These are phyloP conservation scores for Tetrahymena borealis DNA, from an alignment of 73 alveolate genomes.

Conservation along the genomic window DNA sequence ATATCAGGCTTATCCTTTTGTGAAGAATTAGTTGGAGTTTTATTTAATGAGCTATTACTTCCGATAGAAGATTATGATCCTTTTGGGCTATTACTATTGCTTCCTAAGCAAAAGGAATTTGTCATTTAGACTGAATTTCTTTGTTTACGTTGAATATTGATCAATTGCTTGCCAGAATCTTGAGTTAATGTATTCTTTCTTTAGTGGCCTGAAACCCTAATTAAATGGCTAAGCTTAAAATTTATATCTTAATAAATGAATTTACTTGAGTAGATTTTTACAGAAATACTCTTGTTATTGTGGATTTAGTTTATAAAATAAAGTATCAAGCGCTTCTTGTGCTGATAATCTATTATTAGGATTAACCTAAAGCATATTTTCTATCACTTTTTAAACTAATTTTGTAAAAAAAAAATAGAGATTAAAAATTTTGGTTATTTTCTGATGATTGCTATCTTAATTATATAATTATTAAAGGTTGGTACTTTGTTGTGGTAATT, in stretches of 20 bases:
- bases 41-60: background rate
- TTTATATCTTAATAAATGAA: too few relatives aligned
- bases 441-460: background rate
- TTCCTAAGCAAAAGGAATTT: too few relatives aligned
- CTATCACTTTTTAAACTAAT: background rate
- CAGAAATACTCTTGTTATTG: background rate
- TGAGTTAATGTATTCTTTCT: background rate
- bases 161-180: background rate
- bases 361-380: background rate
- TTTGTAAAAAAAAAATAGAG: too few relatives aligned
- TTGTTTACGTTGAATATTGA: background rate
- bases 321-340: background rate
- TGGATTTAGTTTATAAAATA: background rate
- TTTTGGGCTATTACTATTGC: background rate
- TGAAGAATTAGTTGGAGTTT: background rate
- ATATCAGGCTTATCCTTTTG: background rate
- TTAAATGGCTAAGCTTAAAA: too few relatives aligned
- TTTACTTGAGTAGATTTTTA: background rate
- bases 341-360: background rate
- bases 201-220: background rate
- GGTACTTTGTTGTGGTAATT: background rate
- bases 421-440: too few relatives aligned
- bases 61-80: background rate
- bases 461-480: background rate
- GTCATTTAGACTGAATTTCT: background rate